These are phyloP conservation scores for Tremella yokohamensis DNA, from an alignment of 768 basidiomycete genomes.

Conservation along the genomic window DNA sequence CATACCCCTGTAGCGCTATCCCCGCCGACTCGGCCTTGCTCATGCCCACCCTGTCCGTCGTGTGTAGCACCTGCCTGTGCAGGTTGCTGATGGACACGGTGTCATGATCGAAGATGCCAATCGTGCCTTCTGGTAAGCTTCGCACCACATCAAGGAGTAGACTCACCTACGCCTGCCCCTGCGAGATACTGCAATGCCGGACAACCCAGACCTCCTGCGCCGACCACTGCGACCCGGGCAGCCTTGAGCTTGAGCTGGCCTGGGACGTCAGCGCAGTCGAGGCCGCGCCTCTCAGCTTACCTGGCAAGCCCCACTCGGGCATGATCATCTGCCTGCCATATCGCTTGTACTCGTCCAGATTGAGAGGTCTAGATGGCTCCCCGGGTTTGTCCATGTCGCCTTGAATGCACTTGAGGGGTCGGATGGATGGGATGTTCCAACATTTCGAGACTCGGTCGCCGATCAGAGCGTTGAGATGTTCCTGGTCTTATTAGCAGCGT, in stretches of 20 bases:
- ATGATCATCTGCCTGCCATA: conserved; percentile 98
- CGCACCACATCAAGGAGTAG: not conserved
- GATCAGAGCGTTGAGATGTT: too few species aligned
- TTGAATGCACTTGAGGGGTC: too few species aligned
- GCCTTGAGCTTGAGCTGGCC: conserved; percentile 77
- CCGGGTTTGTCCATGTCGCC: too few species aligned
- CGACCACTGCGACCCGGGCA: conserved; percentile 78
- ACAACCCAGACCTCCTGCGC: conserved; percentile 94
- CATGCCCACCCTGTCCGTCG: conserved; percentile 65
- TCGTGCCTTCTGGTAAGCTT: conserved; percentile 58
- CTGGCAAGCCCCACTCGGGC: conserved; percentile 78
- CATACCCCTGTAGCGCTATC: conserved; percentile 63
- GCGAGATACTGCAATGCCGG: conserved; percentile 91
- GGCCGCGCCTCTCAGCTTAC: conserved; percentile 53
- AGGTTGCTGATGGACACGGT: conserved; percentile 82
- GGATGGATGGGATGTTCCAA: too few species aligned
- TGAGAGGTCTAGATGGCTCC: too few species aligned
- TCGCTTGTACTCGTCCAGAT: conserved; percentile 66
- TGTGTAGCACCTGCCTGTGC: conserved; percentile 88
- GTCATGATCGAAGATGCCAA: conserved; percentile 87
- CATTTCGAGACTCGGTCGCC: too few species aligned
- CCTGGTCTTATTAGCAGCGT: too few species aligned
- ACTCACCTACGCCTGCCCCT: conserved; percentile 82
- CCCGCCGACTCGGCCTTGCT: conserved; percentile 80
- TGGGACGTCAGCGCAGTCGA: conserved; percentile 41